Percentiles rank a stretch among this genome's conserved stretches.
Conservation (phyloP, 1,139 yeast genomes). For the Lodderomyces theae region DNA sequence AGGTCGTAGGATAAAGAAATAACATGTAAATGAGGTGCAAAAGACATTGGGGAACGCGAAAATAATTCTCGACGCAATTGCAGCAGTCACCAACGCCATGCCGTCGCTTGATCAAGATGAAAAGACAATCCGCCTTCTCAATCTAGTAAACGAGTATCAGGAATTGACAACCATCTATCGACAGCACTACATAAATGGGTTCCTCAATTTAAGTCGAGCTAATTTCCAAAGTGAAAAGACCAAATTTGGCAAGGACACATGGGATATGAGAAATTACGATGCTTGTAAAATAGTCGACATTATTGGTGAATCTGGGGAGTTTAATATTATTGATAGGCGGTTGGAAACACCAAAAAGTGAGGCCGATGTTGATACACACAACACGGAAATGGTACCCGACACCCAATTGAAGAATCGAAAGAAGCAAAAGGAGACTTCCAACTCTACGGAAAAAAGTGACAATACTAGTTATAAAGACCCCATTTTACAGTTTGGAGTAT, state of each 20-base stretch:
- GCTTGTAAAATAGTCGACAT: conserved; percentile 23
- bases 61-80: neutral
- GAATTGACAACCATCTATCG: conserved; percentile 20
- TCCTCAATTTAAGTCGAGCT: conserved; percentile 38
- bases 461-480: conserved; percentile 31
- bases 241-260: conserved; percentile 23
- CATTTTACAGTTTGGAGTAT: conserved; percentile 47
- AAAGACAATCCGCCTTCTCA: conserved; percentile 23
- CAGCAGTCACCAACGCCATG: neutral
- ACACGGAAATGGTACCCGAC: neutral
- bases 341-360: conserved; percentile 3
- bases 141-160: conserved; percentile 32
- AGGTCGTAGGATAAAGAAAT: too few species aligned
- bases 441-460: neutral
- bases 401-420: conserved; percentile 7
- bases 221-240: conserved; percentile 22
- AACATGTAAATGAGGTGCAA: neutral
- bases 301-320: conserved; percentile 10
- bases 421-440: conserved; percentile 3
- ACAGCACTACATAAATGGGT: conserved; percentile 28
- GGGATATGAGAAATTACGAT: conserved; percentile 30
- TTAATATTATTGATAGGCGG: conserved; percentile 16
- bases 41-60: neutral
- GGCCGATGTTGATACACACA: too few species aligned
- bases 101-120: conserved; percentile 13